Percentiles rank a stretch among this genome's conserved stretches.
These are phyloP conservation scores for Trichoderma virens DNA, from an alignment of 495 filamentous ascomycete species.

Conservation along the genomic window DNA sequence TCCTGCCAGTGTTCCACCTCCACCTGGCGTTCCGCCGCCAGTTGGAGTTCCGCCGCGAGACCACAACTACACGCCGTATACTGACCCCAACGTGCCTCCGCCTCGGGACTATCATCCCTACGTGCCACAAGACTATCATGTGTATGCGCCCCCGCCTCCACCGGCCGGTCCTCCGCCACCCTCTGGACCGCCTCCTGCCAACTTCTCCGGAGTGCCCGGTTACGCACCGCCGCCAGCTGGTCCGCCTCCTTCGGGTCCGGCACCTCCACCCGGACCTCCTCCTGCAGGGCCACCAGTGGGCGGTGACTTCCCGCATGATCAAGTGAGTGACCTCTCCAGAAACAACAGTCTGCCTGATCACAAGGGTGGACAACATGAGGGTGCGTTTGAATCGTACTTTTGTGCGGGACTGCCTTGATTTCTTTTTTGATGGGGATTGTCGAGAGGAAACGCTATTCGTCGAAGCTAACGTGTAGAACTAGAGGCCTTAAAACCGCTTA, in stretches of 20 bases:
- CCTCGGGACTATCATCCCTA: conserved; percentile 22
- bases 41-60: conserved; percentile 31
- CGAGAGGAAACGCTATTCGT: neutral
- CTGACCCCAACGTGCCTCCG: conserved; percentile 5
- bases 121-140: conserved; percentile 29
- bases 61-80: conserved; percentile 28
- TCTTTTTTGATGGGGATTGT: neutral
- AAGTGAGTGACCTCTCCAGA: conserved; percentile 23
- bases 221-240: conserved; percentile 9
- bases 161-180: neutral
- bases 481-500: conserved; percentile 12
- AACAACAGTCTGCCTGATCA: neutral
- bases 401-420: neutral
- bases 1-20: too few species aligned
- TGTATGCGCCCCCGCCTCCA: conserved; percentile 29
- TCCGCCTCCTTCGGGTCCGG: neutral
- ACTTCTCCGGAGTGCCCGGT: conserved; percentile 9
- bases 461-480: neutral
- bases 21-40: neutral
- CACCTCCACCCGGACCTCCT: conserved; percentile 13
- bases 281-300: conserved; percentile 22
- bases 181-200: conserved; percentile 14
- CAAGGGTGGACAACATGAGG: conserved; percentile 12
- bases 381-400: conserved; percentile 27
- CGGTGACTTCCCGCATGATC: conserved; percentile 23